phyloP scores from a whole-genome alignment of 2,329 filamentous ascomycete species.

The Arthrobotrys entomopaga region DNA sequence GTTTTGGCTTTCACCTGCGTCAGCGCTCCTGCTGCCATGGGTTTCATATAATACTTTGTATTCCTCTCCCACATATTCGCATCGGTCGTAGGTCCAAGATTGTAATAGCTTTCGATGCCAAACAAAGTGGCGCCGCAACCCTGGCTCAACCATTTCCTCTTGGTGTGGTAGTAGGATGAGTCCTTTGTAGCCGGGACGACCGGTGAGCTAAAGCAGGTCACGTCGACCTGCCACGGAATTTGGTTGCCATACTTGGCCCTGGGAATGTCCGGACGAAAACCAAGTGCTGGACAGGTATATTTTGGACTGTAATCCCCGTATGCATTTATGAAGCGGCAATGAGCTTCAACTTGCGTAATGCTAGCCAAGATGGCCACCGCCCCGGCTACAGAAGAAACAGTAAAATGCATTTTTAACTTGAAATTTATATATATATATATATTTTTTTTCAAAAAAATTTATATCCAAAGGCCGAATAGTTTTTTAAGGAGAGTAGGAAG shows the following conservation, averaged over 20 bases:
- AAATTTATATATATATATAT: no score
- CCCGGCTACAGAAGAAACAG: not conserved
- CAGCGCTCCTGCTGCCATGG: not conserved
- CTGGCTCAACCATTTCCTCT: constrained; percentile 3
- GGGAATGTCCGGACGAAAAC: constrained; percentile 3
- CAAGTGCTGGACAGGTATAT: not conserved
- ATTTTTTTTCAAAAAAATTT: no score
- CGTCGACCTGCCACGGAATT: constrained; percentile 18
- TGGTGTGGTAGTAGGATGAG: not conserved
- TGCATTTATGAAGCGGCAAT: constrained; percentile 2
- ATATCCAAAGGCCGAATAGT: no score
- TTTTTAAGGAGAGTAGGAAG: no score
- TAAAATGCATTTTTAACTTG: constrained; percentile 4
- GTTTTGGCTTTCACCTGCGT: constrained; percentile 7
- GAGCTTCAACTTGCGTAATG: not conserved
- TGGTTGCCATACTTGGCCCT: not conserved
- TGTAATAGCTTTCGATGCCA: not conserved
- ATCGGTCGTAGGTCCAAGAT: not conserved
- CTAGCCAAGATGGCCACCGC: not conserved
- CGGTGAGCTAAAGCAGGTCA: constrained; percentile 4
- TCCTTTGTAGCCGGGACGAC: constrained; percentile 6
- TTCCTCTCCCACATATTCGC: constrained; percentile 3
- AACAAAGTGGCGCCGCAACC: constrained; percentile 16
- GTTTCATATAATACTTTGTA: constrained; percentile 14
- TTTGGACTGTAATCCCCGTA: not conserved